Evolutionary conservation across 805 yeast species (phyloP).

Genomic region (Cyberlindnera mycetangii): DNA sequence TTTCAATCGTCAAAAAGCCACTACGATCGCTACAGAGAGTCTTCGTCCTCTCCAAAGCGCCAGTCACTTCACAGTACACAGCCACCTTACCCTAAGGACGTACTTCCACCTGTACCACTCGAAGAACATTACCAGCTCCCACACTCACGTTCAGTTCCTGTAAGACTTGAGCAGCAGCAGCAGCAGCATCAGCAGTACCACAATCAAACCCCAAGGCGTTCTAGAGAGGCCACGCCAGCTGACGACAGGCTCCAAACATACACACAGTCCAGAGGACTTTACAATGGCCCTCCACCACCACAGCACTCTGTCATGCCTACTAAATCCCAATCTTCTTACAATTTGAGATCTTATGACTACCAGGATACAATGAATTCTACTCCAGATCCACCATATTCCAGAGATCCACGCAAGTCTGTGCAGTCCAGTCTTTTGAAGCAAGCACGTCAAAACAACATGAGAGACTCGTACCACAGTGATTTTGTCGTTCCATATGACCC

Average conservation of each 20-base stretch:
- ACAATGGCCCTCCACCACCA: constrained; percentile 23
- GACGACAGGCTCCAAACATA: constrained; percentile 1
- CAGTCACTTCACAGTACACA: no score
- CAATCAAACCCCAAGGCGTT: constrained; percentile 6
- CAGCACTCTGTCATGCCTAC: constrained; percentile 21
- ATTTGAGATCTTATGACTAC: constrained; percentile 14
- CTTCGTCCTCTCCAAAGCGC: background rate
- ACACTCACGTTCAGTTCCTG: constrained; percentile 26
- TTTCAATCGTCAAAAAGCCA: constrained; percentile 26
- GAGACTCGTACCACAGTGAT: constrained; percentile 15
- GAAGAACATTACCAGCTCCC: constrained; percentile 13
- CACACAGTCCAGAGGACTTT: constrained; percentile 5
- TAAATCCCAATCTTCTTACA: constrained; percentile 24
- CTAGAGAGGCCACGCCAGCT: constrained; percentile 8
- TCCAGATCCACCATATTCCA: constrained; percentile 18
- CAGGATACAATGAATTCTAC: background rate
- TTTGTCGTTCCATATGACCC: constrained; percentile 33
- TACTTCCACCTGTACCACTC: constrained; percentile 6
- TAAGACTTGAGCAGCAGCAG: constrained; percentile 14
- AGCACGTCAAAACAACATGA: constrained; percentile 13
- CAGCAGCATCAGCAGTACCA: background rate
- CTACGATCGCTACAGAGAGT: constrained; percentile 11
- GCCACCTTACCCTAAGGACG: constrained; percentile 9
- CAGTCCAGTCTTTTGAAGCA: constrained; percentile 14
- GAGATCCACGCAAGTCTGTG: constrained; percentile 3